Evolutionary conservation across 2,329 filamentous ascomycete species (phyloP), one percentile per base, ranked within the genome.

Genomic region (Torrubiella hemipterigena): DNA sequence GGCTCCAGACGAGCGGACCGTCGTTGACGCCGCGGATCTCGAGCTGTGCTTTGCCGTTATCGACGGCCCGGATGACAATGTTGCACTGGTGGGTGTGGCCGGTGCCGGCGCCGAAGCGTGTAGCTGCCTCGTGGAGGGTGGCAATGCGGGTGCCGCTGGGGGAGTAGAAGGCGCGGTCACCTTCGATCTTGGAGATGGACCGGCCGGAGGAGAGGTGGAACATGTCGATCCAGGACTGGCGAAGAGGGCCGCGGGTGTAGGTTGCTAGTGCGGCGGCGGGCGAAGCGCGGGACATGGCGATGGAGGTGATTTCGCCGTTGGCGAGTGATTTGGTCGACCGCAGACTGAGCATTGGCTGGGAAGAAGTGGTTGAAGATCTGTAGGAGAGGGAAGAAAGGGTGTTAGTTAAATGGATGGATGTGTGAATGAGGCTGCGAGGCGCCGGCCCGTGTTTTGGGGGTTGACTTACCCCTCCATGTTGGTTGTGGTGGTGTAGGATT

Each of bases 141-240:
- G 19, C 31, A 27, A 28, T 30, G 13, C 23, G 21, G 7, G 17
- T 25, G 16, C 36, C 40, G 4, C 15, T 3, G 29, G 28, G 17
- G 42, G 45, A 37, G 31, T 55, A 52, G n/a, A 40, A 44, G n/a
- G 50, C 54, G 18, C 46, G 38, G 1, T 44, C 47, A 21, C 54
- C 53, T 10, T 42, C 44, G 1, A 47, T 46, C 40, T 54, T 55
- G 37, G 45, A 48, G 34, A 46, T 42, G 13, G 43, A 39, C 11
- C 43, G 39, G 10, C 46, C 45, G 0, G 45, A 43, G 18, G 35
- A 29, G 16, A 51, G 31, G 26, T 51, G 46, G 31, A 56, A 56
- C 13, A 52, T 42, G 37, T 57, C 54, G 34, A 57, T 48, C 52
- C 54, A 56, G n/a, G 50, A 45, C 15, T 52, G 49, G 20, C 42